Evolutionary conservation across 1,284 basidiomycete genomes (phyloP).

Genomic region (Rhodotorula glutinis): DNA sequence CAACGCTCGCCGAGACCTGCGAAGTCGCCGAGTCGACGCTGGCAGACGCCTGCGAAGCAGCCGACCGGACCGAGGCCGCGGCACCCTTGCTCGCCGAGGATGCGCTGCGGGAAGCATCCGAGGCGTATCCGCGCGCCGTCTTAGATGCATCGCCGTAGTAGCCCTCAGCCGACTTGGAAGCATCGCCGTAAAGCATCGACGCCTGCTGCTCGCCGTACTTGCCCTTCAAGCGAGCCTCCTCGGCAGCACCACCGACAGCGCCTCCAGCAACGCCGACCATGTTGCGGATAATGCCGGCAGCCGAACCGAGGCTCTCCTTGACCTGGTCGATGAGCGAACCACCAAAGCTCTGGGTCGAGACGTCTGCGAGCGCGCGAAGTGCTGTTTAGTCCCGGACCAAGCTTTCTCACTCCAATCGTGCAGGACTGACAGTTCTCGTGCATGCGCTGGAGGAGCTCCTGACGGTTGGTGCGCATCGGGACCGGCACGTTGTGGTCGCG

Average conservation of each 20-base stretch:
- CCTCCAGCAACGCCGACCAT: constrained; percentile 37
- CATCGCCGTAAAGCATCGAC: constrained; percentile 25
- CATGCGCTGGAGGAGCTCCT: constrained; percentile 67
- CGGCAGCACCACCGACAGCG: constrained; percentile 32
- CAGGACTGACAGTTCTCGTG: constrained; percentile 60
- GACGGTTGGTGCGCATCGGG: constrained; percentile 51
- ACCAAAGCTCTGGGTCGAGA: constrained; percentile 36
- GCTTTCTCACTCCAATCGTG: no score
- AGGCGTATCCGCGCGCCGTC: constrained; percentile 15
- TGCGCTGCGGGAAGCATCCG: constrained; percentile 14
- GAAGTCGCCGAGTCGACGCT: background rate
- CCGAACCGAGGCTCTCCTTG: constrained; percentile 40
- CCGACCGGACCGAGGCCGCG: background rate
- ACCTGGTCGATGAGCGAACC: constrained; percentile 31
- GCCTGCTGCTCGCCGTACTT: constrained; percentile 41
- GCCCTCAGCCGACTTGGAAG: background rate
- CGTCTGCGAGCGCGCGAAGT: constrained; percentile 15
- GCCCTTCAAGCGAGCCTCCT: constrained; percentile 42
- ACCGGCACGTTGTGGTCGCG: constrained; percentile 38
- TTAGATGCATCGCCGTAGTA: background rate
- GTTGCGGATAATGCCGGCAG: constrained; percentile 41
- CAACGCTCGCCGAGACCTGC: background rate
- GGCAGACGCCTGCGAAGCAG: constrained; percentile 16
- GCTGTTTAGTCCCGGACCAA: no score
- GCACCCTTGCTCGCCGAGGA: constrained; percentile 1